A percentile compares a stretch with the other conserved stretches of the same genome.
These are phyloP conservation scores for Reutealis trisperma DNA, from an alignment of 345 rosid species.

Conservation along the genomic window DNA sequence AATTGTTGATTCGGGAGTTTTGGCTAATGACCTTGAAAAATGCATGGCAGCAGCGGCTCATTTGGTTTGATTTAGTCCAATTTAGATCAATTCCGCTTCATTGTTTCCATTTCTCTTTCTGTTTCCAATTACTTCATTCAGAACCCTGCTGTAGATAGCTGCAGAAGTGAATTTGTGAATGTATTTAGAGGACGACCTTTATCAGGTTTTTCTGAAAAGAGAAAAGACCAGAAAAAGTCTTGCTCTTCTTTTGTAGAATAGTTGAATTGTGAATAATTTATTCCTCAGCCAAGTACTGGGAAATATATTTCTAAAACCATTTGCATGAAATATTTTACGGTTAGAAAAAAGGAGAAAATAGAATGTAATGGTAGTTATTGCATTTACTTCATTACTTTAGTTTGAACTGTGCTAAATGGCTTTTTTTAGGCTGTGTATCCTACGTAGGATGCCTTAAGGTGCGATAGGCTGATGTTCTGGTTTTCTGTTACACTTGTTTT, in stretches of 20 bases:
- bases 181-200: not conserved
- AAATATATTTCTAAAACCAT: not conserved
- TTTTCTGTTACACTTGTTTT: not conserved
- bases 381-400: not conserved
- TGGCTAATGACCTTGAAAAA: too few species aligned
- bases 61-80: too few species aligned
- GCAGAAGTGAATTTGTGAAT: not conserved
- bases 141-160: not conserved
- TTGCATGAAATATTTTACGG: not conserved
- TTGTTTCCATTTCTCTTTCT: too few species aligned
- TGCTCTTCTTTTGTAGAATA: too few species aligned
- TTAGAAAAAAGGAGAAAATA: too few species aligned
- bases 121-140: too few species aligned
- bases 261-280: too few species aligned
- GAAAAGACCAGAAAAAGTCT: not conserved
- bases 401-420: not conserved
- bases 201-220: slow-evolving; percentile 1
- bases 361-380: not conserved
- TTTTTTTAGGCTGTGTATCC: not conserved
- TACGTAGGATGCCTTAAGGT: not conserved
- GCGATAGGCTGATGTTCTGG: not conserved
- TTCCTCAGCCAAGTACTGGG: too few species aligned
- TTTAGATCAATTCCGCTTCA: too few species aligned
- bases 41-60: too few species aligned
- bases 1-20: too few species aligned